Percentiles rank a stretch among this genome's conserved stretches.
Evolutionary conservation across 1,284 basidiomycete species (phyloP).

Genomic region (Pseudozyma tsukubaensis): DNA sequence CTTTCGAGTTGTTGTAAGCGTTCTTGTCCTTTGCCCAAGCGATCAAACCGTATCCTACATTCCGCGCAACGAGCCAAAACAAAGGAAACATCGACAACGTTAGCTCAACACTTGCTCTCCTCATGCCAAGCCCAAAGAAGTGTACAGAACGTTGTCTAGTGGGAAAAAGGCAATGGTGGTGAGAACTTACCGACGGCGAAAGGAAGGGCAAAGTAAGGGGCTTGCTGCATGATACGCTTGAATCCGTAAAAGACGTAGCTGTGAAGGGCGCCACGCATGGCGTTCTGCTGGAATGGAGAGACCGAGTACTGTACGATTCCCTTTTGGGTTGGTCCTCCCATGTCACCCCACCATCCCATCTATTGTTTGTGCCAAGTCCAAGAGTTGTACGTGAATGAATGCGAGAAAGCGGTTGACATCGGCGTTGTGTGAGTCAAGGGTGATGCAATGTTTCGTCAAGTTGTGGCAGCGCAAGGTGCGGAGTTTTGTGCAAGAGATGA

Average conservation of each 20-base stretch:
- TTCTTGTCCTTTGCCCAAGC: conserved; percentile 65
- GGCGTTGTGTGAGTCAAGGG: no score
- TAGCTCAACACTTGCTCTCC: no score
- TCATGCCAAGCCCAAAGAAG: neutral
- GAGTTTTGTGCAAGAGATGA: neutral
- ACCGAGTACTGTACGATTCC: conserved; percentile 64
- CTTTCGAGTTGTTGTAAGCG: conserved; percentile 67
- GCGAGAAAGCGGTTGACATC: no score
- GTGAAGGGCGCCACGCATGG: conserved; percentile 64
- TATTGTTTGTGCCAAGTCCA: conserved; percentile 15
- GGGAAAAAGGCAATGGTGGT: neutral
- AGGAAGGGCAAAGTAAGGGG: conserved; percentile 66
- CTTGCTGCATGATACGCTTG: conserved; percentile 64
- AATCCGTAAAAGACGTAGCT: conserved; percentile 66
- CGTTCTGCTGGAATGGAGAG: conserved; percentile 66
- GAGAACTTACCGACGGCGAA: conserved; percentile 59
- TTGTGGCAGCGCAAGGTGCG: neutral
- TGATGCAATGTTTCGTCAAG: neutral
- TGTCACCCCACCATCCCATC: conserved; percentile 69
- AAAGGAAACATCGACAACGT: no score
- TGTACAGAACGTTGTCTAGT: neutral
- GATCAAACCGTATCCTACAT: conserved; percentile 62
- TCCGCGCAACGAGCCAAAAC: no score
- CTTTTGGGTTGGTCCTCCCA: conserved; percentile 65
- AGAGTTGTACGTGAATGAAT: neutral